Evolutionary conservation across 2,329 filamentous ascomycete genomes (phyloP), one percentile per base, ranked within the genome.

Genomic region (Claviceps digitariae): DNA sequence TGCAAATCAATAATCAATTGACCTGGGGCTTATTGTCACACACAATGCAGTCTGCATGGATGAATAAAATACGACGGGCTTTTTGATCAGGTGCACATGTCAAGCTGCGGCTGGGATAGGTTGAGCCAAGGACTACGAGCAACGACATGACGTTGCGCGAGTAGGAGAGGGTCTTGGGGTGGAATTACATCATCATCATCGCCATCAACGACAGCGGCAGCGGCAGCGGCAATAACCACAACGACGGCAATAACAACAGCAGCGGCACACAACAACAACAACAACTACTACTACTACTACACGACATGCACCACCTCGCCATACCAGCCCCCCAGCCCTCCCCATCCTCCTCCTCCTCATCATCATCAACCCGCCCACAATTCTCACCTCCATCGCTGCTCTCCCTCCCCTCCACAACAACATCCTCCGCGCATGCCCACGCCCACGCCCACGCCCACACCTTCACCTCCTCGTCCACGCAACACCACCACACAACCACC

Each of bases 401-500:
- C 29, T 44, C 45, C 27, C 17, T 23, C 17, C 31, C 48, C 4
- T 23, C 34, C 6, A 21, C 53, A 8, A 31, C 50, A 20, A 50
- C 43, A 6, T 21, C 44, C 7, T 15, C 52, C 54, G 53, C 46
- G 1, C 54, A 57, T 10, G 52, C 59, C 47, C 57, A 34, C 29
- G 17, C 43, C 34, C 5, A 51, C 25, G 8, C n/a, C 10, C 20
- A 49, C 48, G 3, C 43, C 54, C 40, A 51, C 52, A 52, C 47
- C 2, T 54, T 57, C 12, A 52, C 59, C 48, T 56, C 59, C 7
- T 57, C 57, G 7, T 63, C 66, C 13, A 65, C 68, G 47, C 63
- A n/a, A n/a, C n/a, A n/a, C n/a, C n/a, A n/a, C 67, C 4, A 69
- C 66, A 49, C 67, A n/a, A n/a, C 74, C 12, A 72, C 72, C 2